phyloP scores from a whole-genome alignment of 108 stramenopile species.

The Skeletonema potamos region DNA sequence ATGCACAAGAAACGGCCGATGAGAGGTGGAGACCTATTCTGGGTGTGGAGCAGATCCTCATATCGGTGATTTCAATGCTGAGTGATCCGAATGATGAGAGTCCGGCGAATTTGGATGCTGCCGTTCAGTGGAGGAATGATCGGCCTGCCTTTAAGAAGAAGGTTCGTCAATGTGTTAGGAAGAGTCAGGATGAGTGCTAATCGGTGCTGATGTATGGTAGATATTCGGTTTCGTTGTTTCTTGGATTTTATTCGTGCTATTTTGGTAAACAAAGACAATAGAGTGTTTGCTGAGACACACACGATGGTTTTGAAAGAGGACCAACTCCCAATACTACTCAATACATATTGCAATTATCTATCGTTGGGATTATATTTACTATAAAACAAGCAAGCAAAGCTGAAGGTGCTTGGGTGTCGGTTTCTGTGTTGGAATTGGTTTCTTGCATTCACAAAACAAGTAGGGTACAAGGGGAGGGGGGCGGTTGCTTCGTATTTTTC shows the following conservation, averaged over 20 bases:
- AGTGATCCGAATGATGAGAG: slow-evolving; percentile 97
- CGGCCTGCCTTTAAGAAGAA: slow-evolving; percentile 91
- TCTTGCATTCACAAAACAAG: background rate
- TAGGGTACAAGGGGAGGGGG: background rate
- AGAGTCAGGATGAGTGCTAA: slow-evolving; percentile 87
- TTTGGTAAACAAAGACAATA: background rate
- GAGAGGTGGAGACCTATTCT: slow-evolving; percentile 99
- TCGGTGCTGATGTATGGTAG: background rate
- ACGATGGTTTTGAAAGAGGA: background rate
- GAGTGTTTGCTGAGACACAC: background rate
- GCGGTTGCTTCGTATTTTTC: background rate
- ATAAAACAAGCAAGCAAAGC: too few species aligned
- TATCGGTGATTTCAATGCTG: slow-evolving; percentile 96
- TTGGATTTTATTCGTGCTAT: background rate
- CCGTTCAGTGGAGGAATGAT: slow-evolving; percentile 95
- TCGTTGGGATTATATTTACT: background rate
- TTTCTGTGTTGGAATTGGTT: background rate
- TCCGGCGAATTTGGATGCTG: slow-evolving; percentile 98
- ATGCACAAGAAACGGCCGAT: slow-evolving; percentile 94
- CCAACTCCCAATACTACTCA: background rate
- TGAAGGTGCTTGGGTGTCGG: background rate
- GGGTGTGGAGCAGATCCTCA: slow-evolving; percentile 96
- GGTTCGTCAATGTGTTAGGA: slow-evolving; percentile 83
- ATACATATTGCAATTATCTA: background rate
- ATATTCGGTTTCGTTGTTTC: background rate